These are phyloP conservation scores for Gossypium australe DNA, from an alignment of 345 rosid genomes.

Conservation along the genomic window DNA sequence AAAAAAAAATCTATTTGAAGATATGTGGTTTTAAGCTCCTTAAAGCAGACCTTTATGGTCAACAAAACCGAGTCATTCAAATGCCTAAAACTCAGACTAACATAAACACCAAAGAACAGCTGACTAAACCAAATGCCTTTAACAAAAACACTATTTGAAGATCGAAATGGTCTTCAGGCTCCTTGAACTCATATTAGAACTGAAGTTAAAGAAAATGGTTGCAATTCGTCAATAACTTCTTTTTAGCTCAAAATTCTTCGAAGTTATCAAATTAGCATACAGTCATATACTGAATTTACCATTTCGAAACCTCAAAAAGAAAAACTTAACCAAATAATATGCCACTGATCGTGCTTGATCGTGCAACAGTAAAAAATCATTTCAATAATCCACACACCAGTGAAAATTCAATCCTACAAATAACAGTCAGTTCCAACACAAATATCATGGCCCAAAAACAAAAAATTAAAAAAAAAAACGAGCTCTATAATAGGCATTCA, in stretches of 20 bases:
- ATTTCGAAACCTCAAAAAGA: background rate
- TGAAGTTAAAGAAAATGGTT: background rate
- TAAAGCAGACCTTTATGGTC: background rate
- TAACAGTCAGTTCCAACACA: background rate
- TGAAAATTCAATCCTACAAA: background rate
- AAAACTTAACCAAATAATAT: background rate
- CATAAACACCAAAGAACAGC: background rate
- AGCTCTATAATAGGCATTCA: background rate
- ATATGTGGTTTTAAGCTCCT: background rate
- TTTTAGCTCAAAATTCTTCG: background rate
- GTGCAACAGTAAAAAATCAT: background rate
- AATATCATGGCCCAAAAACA: too few species aligned
- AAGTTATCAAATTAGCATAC: background rate
- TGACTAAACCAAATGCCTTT: background rate
- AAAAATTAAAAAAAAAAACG: background rate
- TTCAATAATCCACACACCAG: background rate
- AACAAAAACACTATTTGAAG: background rate
- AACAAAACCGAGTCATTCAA: background rate
- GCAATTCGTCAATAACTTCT: background rate
- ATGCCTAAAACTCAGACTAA: background rate
- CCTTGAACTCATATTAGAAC: background rate
- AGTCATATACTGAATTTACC: background rate
- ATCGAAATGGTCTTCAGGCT: background rate
- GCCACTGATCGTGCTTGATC: background rate
- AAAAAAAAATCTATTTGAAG: background rate